Evolutionary conservation across 2,329 filamentous ascomycete species (phyloP), one percentile per base, ranked within the genome.

Genomic region (Colletotrichum spaethianum): DNA sequence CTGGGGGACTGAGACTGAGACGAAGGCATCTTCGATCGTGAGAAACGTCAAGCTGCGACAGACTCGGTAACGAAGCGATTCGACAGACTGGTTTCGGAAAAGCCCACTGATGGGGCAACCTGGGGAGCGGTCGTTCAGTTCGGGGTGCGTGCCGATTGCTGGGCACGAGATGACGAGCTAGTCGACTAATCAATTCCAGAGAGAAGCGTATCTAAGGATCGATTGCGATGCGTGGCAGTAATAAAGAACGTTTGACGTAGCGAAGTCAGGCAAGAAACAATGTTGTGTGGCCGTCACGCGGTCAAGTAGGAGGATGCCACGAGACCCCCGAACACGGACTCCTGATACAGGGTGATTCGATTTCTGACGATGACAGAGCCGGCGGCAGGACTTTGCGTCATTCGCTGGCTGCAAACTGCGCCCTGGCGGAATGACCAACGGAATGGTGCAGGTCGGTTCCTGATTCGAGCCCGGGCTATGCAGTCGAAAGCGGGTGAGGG

Each of bases 261-360:
- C 48, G 26, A 48, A 46, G 50, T 63, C 56, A 53, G 71, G 62
- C 57, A 67, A 53, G 46, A 57, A 72, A 63, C 68, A 40, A 62
- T 52, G 48, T 38, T 60, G 72, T 53, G 72, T 33, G 53, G 53
- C 42, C 50, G 73, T 74, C 73, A 74, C 63, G 71, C 67, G 73
- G 71, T 74, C 73, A 74, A 74, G 73, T 74, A 64, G 68, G 73
- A 68, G 61, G 64, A 74, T 63, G 73, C 73, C 73, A 74, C 73
- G 73, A 74, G 73, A 74, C 73, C 62, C 42, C 44, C 40, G 56
- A 52, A 46, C 36, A 57, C 67, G 48, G 67, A 61, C 61, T 65
- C 62, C 56, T 57, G 55, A 61, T 71, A 66, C 61, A 20, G 63
- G 48, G 61, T 66, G 70, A 60, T 56, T 66, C 50, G 70, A 73